phyloP scores from a whole-genome alignment of 1,284 basidiomycete genomes.

The Ustilago curta region DNA sequence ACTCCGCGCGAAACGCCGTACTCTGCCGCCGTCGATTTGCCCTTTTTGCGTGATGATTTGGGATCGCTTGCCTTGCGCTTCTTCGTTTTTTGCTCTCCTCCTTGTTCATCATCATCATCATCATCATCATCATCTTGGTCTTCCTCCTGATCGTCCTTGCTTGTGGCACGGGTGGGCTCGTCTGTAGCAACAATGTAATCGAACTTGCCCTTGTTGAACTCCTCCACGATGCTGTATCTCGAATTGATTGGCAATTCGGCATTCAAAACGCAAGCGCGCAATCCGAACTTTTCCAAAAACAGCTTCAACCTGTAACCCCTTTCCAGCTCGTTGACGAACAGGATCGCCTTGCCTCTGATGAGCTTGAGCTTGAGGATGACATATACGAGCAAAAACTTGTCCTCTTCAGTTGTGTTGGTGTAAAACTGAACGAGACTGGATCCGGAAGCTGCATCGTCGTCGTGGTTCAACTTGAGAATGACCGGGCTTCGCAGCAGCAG shows the following conservation, averaged over 20 bases:
- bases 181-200: slow-evolving; percentile 99
- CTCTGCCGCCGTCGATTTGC: slow-evolving; percentile 71
- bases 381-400: slow-evolving; percentile 94
- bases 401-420: slow-evolving; percentile 78
- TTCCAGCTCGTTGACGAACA: slow-evolving; percentile 98
- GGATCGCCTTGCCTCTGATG: slow-evolving; percentile 93
- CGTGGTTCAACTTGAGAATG: slow-evolving; percentile 68
- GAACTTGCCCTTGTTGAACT: slow-evolving; percentile 98
- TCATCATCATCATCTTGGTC: slow-evolving; percentile 40
- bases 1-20: slow-evolving; percentile 96
- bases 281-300: slow-evolving; percentile 97
- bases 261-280: slow-evolving; percentile 95
- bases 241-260: slow-evolving; percentile 95
- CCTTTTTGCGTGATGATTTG: slow-evolving; percentile 9
- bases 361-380: slow-evolving; percentile 94
- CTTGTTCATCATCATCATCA: slow-evolving; percentile 12
- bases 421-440: slow-evolving; percentile 62
- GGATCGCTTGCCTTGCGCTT: slow-evolving; percentile 28
- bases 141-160: slow-evolving; percentile 69
- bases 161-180: slow-evolving; percentile 73
- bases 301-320: slow-evolving; percentile 93
- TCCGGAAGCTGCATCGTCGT: slow-evolving; percentile 38
- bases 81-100: slow-evolving; percentile 19
- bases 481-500: slow-evolving; percentile 88
- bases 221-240: slow-evolving; percentile 95